Base-by-base conservation (phyloP, 768 basidiomycete genomes). In the Tulasnella calospora region DNA sequence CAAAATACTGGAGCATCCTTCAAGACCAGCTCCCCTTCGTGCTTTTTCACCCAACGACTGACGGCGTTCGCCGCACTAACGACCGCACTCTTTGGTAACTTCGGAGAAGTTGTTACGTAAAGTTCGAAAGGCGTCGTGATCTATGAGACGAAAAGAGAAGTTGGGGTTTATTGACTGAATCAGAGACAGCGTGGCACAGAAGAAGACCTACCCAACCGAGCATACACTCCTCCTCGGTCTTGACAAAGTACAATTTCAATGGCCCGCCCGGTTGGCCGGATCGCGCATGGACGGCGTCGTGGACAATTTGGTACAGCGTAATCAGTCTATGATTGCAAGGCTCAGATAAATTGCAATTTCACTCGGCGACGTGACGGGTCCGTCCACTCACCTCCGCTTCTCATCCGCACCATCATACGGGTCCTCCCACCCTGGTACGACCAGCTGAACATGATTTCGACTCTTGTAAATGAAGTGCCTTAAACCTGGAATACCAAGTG, bases 381-480 rank as follows among this genome's bases (percentile, higher is more conserved):
- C 41, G n/a, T 36, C 44, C 12, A 55, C 38, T 23, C n/a, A 79
- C 78, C 47, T 35, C 44, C 46, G 44, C 27, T 61, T 36, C 79
- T 91, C 90, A 57, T 89, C 86, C 0, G 85, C 80, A 44, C 86
- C 86, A 61, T 92, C 90, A 81, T 98, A 97, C 8, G 93, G 93
- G 23, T 93, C 94, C 82, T 96, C 94, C 84, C 92, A 96, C n/a
- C 84, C 83, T 3, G 98, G 96, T 80, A 88, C 85, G 0, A 96
- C 98, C 46, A 97, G 88, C 83, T 99, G 98, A 27, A 99, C 96
- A 81, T 94, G 90, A 9, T 89, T 86, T 17, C 94, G 88, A 13
- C 94, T 94, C 85, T 98, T 98, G 87, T 98, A 99, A 71, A 98
- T 85, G 83, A 98, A 99, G 84, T 99, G 98, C 40, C 94, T 89